A percentile compares a stretch with the other conserved stretches of the same genome.
Conservation (phyloP, 192 early-diverging fungal species). For the Coemansia reversa region DNA sequence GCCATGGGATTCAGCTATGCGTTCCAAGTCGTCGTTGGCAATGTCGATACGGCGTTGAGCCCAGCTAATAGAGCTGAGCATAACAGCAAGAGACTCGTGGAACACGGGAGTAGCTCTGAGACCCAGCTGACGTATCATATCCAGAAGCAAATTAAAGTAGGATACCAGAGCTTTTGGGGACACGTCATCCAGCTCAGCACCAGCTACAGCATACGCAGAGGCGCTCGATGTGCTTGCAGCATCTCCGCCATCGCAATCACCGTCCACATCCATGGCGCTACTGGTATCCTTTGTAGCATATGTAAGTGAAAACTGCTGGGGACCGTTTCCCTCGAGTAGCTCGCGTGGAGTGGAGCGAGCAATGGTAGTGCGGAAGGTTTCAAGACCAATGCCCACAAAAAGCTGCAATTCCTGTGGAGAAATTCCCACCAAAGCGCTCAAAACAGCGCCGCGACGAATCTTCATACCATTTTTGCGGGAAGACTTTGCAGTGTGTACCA, state of each 20-base stretch:
- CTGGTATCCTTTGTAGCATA: constrained; percentile 13
- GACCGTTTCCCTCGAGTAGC: constrained; percentile 28
- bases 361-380: constrained; percentile 62
- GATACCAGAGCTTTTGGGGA: constrained; percentile 67
- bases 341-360: constrained; percentile 37
- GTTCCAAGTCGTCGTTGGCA: constrained; percentile 36
- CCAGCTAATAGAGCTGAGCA: constrained; percentile 70
- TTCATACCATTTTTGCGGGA: constrained; percentile 68
- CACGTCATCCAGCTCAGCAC: constrained; percentile 21
- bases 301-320: constrained; percentile 43
- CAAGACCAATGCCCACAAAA: constrained; percentile 81
- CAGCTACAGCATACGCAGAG: neutral
- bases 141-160: constrained; percentile 75
- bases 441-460: constrained; percentile 76
- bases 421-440: constrained; percentile 76
- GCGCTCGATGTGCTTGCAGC: neutral
- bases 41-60: constrained; percentile 61
- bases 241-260: neutral
- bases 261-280: constrained; percentile 27
- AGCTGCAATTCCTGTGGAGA: constrained; percentile 61
- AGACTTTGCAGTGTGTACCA: constrained; percentile 72
- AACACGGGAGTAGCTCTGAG: constrained; percentile 70
- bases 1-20: constrained; percentile 21
- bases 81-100: constrained; percentile 67
- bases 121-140: constrained; percentile 82